Evolutionary conservation across 108 stramenopile genomes (phyloP).

Genomic region (Aurantiochytrium sp.): DNA sequence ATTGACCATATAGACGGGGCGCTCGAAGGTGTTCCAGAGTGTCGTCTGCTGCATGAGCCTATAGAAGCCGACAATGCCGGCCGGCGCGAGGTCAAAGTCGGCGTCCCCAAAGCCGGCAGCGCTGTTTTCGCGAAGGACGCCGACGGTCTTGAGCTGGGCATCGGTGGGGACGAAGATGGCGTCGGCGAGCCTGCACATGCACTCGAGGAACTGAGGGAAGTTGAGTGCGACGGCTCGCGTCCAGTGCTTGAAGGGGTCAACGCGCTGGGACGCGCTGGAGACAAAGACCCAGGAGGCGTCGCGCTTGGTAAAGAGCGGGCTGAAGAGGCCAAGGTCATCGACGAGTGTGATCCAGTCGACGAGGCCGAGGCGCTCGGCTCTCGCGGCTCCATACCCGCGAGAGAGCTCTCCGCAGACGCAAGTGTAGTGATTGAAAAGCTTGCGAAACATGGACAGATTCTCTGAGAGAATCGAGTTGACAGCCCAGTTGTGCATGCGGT

Average conservation of each 20-base stretch:
- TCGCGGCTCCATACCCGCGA: neutral
- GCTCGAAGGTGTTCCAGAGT: constrained; percentile 26
- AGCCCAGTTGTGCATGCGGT: constrained; percentile 15
- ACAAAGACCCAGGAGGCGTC: constrained; percentile 15
- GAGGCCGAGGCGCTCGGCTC: neutral
- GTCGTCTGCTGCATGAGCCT: neutral
- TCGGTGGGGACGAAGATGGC: neutral
- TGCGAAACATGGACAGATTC: neutral
- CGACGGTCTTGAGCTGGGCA: neutral
- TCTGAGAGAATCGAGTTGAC: neutral
- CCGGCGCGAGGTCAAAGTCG: neutral
- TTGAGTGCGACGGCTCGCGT: neutral
- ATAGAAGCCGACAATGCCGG: neutral
- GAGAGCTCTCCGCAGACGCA: neutral
- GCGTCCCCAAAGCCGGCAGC: neutral
- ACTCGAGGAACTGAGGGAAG: neutral
- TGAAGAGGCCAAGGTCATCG: neutral
- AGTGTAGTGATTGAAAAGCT: neutral
- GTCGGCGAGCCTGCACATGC: neutral
- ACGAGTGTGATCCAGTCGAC: neutral
- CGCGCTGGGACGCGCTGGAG: neutral
- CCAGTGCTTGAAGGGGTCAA: neutral
- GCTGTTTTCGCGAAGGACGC: neutral
- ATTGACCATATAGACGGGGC: neutral
- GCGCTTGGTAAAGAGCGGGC: neutral